Percentiles rank a stretch among this genome's conserved stretches.
Evolutionary conservation across 2,329 filamentous ascomycete genomes (phyloP).

Genomic region (Cercospora nicotianae): DNA sequence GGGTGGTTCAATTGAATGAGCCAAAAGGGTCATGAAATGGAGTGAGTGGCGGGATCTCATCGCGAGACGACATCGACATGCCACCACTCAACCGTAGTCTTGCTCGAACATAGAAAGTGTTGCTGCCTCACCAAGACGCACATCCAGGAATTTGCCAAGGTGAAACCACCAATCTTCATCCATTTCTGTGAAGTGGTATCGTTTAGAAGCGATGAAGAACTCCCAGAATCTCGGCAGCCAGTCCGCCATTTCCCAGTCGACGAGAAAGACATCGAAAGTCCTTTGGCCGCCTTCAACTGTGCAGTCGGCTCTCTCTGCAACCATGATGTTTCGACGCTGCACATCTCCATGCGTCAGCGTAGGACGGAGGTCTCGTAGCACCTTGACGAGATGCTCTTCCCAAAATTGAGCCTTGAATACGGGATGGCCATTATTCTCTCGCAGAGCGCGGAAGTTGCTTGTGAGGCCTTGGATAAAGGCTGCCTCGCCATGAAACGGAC

Average conservation of each 20-base stretch:
- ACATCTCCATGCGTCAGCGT: conserved; percentile 14
- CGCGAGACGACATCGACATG: too few relatives aligned
- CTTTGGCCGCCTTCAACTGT: background rate
- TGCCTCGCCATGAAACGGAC: conserved; percentile 6
- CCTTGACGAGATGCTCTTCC: background rate
- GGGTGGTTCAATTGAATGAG: background rate
- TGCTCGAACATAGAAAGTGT: background rate
- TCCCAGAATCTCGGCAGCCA: conserved; percentile 18
- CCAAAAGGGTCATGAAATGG: too few relatives aligned
- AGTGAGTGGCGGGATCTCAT: too few relatives aligned
- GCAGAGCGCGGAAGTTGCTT: background rate
- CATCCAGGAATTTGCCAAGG: background rate
- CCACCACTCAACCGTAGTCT: too few relatives aligned
- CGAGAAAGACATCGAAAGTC: background rate
- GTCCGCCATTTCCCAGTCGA: conserved; percentile 18
- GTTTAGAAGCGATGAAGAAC: conserved; percentile 2
- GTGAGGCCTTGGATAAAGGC: conserved; percentile 4
- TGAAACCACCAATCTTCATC: background rate
- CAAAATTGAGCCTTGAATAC: conserved; percentile 6
- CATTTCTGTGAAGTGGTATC: background rate
- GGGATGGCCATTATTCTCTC: background rate
- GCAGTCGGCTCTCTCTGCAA: background rate
- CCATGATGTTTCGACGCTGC: conserved; percentile 12
- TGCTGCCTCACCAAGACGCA: background rate
- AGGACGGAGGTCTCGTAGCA: background rate